These are phyloP conservation scores for Acorus calamus DNA, from an alignment of 106 monocot species.

Conservation along the genomic window DNA sequence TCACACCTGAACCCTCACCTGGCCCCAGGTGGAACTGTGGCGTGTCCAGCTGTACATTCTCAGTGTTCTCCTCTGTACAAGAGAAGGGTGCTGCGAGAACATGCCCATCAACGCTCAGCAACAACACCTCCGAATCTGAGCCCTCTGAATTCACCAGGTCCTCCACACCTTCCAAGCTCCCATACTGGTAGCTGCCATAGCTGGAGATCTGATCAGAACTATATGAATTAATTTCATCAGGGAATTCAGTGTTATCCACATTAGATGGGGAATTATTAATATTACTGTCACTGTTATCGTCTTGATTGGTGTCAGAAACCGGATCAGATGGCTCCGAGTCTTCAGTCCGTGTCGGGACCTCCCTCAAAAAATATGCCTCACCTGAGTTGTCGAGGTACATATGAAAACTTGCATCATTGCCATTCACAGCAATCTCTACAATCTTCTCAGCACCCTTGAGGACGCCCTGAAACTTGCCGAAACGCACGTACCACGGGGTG, in stretches of 20 bases:
- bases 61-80: slow-evolving; percentile 33
- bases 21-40: slow-evolving; percentile 95
- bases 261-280: background rate
- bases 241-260: slow-evolving; percentile 4
- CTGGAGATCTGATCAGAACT: slow-evolving; percentile 18
- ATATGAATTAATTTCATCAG: slow-evolving; percentile 21
- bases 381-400: slow-evolving; percentile 94
- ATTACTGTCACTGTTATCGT: background rate
- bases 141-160: slow-evolving; percentile 57
- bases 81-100: slow-evolving; percentile 83
- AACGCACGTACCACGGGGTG: slow-evolving; percentile 95
- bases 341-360: slow-evolving; percentile 30
- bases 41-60: slow-evolving; percentile 49
- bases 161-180: slow-evolving; percentile 68
- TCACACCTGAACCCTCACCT: slow-evolving; percentile 45
- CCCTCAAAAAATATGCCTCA: slow-evolving; percentile 85
- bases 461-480: slow-evolving; percentile 94
- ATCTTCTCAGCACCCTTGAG: slow-evolving; percentile 86
- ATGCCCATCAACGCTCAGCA: slow-evolving; percentile 94
- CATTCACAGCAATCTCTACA: slow-evolving; percentile 76
- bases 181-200: slow-evolving; percentile 52
- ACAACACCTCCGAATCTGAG: slow-evolving; percentile 70
- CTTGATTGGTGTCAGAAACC: slow-evolving; percentile 9
- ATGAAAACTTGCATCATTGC: slow-evolving; percentile 62
- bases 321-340: slow-evolving; percentile 11